Conservation (phyloP, 345 rosid genomes). For the Corchorus olitorius region DNA sequence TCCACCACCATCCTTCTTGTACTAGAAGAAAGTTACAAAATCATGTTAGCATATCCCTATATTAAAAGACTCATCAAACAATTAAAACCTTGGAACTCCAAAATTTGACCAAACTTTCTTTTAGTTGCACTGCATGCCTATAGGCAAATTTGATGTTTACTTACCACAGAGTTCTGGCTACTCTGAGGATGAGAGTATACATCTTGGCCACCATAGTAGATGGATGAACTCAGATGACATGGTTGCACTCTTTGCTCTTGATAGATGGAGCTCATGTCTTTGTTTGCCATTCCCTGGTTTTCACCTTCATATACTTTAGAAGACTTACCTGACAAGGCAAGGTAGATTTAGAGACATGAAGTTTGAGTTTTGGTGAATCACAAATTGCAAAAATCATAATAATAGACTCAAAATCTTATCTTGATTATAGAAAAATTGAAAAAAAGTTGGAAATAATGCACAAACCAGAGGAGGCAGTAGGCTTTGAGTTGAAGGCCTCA, state of each 20-base stretch:
- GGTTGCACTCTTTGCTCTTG: constrained; percentile 69
- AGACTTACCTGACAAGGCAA: constrained; percentile 37
- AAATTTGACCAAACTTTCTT: background rate
- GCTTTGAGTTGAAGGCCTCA: constrained; percentile 45
- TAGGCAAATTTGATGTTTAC: constrained; percentile 14
- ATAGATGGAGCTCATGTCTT: constrained; percentile 42
- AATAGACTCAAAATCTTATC: background rate
- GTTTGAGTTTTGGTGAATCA: background rate
- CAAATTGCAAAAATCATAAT: background rate
- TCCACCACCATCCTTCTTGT: constrained; percentile 57
- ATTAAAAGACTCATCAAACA: background rate
- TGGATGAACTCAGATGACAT: constrained; percentile 76
- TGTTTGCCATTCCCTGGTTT: constrained; percentile 31
- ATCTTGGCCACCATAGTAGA: constrained; percentile 86
- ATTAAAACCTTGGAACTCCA: background rate
- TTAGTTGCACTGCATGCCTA: background rate
- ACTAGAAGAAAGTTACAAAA: constrained; percentile 31
- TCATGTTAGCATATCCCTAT: constrained; percentile 12
- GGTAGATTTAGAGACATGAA: background rate
- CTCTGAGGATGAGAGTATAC: constrained; percentile 46
- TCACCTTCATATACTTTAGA: constrained; percentile 37
- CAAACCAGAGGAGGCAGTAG: constrained; percentile 39
- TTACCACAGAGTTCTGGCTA: constrained; percentile 53
- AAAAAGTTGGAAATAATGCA: background rate
- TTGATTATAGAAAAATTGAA: background rate